Base-by-base conservation (phyloP, 495 filamentous ascomycete genomes). In the Stereocaulon alpinum region DNA sequence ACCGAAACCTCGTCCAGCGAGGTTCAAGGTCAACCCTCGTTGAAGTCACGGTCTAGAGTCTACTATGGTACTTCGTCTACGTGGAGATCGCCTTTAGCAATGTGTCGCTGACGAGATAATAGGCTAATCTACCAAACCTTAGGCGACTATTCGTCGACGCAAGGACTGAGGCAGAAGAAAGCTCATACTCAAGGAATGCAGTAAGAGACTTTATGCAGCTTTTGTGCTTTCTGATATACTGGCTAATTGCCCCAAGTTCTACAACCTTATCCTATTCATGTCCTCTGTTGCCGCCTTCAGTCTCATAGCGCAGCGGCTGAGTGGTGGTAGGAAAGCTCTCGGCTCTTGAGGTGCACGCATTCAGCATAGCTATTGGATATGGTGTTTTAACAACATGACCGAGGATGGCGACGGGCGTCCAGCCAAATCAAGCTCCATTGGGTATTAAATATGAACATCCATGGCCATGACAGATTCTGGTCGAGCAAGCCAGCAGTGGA, bases 61-160 rank as follows among this genome's bases (percentile, higher is more conserved):
- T 30, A 29, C 4, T 17, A 58, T 58, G 56, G 56, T 58, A 58
- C 29, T 4, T 20, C 1, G 12, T 50, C 15, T 40, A 3, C 10
- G 17, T 18, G 29, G 0, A 47, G 0, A 15, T 22, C 5, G 27
- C 6, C 17, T 14, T 22, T 29, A 20, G 18, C 32, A 3, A 20
- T 14, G 27, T 6, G 10, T 10, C 32, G 18, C 40, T 59, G 37
- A 59, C 40, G 7, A 22, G 5, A n/a, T n/a, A 56, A 24, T 62
- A 87, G 89, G 87, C 86, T 62, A 93, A 87, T 72, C 85, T 98
- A 52, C 93, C 93, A 44, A 98, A 98, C 70, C 80, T 98, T 41
- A 86, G 93, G 47, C 91, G 93, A 29, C 84, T 98, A 55, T 97
- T 98, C 71, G 94, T 96, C 54, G 91, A 96, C 73, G 90, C 94